phyloP scores from a whole-genome alignment of 345 rosid genomes.

The Arabis hirsuta region DNA sequence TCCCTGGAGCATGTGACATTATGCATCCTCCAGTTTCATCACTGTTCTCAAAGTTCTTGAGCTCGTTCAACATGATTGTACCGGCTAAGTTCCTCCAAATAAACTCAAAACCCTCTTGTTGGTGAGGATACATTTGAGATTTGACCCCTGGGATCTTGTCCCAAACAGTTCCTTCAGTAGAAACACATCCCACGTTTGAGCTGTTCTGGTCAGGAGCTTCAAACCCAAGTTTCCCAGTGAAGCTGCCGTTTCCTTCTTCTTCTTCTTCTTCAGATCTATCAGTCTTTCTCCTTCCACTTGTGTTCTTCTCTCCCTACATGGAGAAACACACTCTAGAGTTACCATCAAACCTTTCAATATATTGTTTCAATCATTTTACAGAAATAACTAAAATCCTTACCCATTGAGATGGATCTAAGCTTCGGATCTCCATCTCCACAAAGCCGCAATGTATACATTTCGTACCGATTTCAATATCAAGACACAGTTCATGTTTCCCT shows the following conservation, averaged over 20 bases:
- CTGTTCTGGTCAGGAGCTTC: constrained; percentile 22
- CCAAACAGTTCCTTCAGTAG: constrained; percentile 65
- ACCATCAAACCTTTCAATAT: constrained; percentile 15
- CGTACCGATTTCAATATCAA: constrained; percentile 58
- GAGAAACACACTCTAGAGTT: constrained; percentile 2
- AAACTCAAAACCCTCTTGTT: constrained; percentile 77
- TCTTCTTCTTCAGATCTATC: constrained; percentile 23
- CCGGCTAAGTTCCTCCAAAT: constrained; percentile 79
- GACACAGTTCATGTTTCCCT: constrained; percentile 48
- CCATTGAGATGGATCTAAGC: constrained; percentile 32
- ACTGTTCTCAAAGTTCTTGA: constrained; percentile 43
- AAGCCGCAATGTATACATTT: constrained; percentile 50
- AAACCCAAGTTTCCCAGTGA: constrained; percentile 21
- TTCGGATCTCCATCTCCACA: constrained; percentile 47
- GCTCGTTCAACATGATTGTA: constrained; percentile 51
- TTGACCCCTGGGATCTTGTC: constrained; percentile 61
- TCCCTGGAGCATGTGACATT: constrained; percentile 87
- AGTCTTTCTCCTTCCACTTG: constrained; percentile 27
- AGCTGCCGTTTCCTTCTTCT: constrained; percentile 36
- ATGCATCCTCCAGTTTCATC: constrained; percentile 64
- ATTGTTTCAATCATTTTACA: neutral
- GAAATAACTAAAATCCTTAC: constrained; percentile 33
- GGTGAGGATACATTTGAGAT: constrained; percentile 64
- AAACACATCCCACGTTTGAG: constrained; percentile 15
- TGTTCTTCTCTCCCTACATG: constrained; percentile 36